Evolutionary conservation across 345 rosid genomes (phyloP).

Genomic region (Melaleuca alternifolia): DNA sequence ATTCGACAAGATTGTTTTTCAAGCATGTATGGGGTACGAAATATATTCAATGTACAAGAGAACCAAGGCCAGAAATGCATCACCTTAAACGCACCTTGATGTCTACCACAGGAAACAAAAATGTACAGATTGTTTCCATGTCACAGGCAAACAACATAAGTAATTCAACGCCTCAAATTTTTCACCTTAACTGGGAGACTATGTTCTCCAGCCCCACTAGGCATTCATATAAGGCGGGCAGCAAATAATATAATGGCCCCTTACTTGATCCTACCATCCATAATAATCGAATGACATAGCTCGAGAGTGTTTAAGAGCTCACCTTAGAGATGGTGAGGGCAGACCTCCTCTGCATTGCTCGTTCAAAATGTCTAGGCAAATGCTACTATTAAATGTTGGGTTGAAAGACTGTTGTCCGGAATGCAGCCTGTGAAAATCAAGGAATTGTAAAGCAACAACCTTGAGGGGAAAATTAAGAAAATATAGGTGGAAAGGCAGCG

Average conservation of each 20-base stretch:
- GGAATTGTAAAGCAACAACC: background rate
- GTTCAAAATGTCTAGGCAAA: slow-evolving; percentile 44
- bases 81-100: background rate
- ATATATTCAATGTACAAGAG: background rate
- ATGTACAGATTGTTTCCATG: background rate
- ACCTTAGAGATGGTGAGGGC: slow-evolving; percentile 50
- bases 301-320: background rate
- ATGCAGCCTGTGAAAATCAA: slow-evolving; percentile 20
- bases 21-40: too few species aligned
- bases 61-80: background rate
- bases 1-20: too few species aligned
- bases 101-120: background rate
- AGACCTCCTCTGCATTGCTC: slow-evolving; percentile 40
- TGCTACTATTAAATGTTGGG: slow-evolving; percentile 42
- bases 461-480: background rate
- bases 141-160: background rate
- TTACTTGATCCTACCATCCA: too few species aligned
- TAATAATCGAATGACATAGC: too few species aligned
- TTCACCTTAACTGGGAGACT: background rate
- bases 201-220: too few species aligned
- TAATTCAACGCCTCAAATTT: background rate
- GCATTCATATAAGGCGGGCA: too few species aligned
- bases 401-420: slow-evolving; percentile 34
- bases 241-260: too few species aligned
- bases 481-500: background rate